These are phyloP conservation scores for Penicillium sp. DNA, from an alignment of 2,329 filamentous ascomycete genomes.

Conservation along the genomic window DNA sequence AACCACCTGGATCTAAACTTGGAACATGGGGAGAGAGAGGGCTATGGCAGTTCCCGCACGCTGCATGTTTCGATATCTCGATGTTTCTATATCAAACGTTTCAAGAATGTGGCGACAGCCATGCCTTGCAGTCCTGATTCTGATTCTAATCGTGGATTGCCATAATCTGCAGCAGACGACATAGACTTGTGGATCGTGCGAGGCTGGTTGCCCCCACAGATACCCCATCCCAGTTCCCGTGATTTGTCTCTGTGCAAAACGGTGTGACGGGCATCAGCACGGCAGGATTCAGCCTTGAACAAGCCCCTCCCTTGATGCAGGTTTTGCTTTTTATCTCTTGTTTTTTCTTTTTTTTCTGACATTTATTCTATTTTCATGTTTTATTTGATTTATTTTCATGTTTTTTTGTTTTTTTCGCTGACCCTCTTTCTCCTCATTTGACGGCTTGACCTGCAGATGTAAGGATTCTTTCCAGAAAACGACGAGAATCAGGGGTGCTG, in stretches of 20 bases:
- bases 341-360: neutral
- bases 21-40: constrained; percentile 1
- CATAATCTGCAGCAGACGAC: neutral
- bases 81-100: neutral
- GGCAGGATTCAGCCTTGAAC: neutral
- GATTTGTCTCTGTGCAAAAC: neutral
- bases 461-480: constrained; percentile 15
- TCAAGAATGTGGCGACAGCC: neutral
- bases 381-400: neutral
- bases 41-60: constrained; percentile 3
- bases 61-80: neutral
- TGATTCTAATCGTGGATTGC: neutral
- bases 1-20: constrained; percentile 4
- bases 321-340: neutral
- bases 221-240: neutral
- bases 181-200: constrained; percentile 1
- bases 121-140: constrained; percentile 1
- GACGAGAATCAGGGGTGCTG: constrained; percentile 3
- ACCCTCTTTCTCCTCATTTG: neutral
- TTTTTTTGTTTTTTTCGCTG: neutral
- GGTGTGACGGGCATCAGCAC: constrained; percentile 1
- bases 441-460: constrained; percentile 4
- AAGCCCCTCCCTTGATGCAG: neutral
- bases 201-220: neutral
- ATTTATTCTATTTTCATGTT: neutral